These are phyloP conservation scores for Coemansia sp. DNA, from an alignment of 192 early-diverging fungal species.

Conservation along the genomic window DNA sequence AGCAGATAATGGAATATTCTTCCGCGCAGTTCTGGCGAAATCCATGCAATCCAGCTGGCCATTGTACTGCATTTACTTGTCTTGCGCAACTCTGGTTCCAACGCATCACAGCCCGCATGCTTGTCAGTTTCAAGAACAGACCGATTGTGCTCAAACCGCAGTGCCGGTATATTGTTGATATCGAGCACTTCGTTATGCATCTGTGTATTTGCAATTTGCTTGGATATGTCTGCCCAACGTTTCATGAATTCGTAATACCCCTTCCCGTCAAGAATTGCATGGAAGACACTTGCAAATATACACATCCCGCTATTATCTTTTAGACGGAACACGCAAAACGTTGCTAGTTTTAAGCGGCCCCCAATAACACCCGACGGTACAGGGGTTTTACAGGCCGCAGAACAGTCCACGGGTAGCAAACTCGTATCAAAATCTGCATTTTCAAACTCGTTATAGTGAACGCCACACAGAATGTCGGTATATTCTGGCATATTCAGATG, in stretches of 20 bases:
- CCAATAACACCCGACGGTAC: neutral
- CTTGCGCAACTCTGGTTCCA: neutral
- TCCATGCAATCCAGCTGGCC: conserved; percentile 8
- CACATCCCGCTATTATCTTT: conserved; percentile 25
- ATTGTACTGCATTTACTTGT: neutral
- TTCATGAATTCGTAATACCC: conserved; percentile 23
- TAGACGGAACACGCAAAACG: conserved; percentile 14
- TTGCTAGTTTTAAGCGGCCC: conserved; percentile 9
- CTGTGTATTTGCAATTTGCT: neutral
- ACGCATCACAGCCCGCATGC: neutral
- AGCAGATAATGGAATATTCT: neutral
- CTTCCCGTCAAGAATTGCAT: conserved; percentile 16
- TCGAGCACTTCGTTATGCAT: neutral
- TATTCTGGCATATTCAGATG: conserved; percentile 35
- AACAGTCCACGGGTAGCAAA: neutral
- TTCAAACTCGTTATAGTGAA: conserved; percentile 7
- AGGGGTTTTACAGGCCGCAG: neutral
- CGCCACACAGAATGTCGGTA: conserved; percentile 2
- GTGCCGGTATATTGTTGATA: neutral
- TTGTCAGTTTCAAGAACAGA: neutral
- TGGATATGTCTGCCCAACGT: conserved; percentile 22
- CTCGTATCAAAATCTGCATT: conserved; percentile 7
- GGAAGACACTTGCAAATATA: conserved; percentile 20
- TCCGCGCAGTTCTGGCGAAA: conserved; percentile 21
- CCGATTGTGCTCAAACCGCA: neutral